phyloP scores from a whole-genome alignment of 2,329 filamentous ascomycete species.

The Ophiostoma tasmaniense region DNA sequence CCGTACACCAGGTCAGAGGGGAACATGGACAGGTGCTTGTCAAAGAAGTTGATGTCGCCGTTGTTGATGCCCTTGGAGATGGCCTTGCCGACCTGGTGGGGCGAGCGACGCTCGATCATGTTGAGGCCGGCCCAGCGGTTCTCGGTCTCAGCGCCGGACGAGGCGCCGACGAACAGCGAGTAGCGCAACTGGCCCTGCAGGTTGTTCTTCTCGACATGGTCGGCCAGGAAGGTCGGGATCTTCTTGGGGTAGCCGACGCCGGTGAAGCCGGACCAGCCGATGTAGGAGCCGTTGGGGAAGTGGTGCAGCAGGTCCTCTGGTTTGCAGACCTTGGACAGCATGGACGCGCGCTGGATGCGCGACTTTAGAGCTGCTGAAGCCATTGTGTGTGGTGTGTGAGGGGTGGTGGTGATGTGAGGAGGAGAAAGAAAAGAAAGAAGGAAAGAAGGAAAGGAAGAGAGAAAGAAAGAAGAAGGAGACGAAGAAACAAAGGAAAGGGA shows the following conservation, averaged over 20 bases:
- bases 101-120: conserved; percentile 80
- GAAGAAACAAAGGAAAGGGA: background rate
- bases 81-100: conserved; percentile 84
- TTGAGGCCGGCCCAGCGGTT: conserved; percentile 82
- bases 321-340: conserved; percentile 70
- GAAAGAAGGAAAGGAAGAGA: background rate
- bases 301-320: conserved; percentile 71
- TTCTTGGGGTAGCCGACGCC: conserved; percentile 86
- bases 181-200: conserved; percentile 80
- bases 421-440: background rate
- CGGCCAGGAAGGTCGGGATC: conserved; percentile 73
- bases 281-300: conserved; percentile 77
- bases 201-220: conserved; percentile 80
- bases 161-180: conserved; percentile 82
- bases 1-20: conserved; percentile 79
- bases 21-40: conserved; percentile 92
- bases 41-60: conserved; percentile 83
- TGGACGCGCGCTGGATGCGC: conserved; percentile 65
- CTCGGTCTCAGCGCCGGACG: conserved; percentile 80
- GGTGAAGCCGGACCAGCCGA: conserved; percentile 88
- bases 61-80: conserved; percentile 87
- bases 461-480: background rate
- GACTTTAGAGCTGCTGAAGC: conserved; percentile 68
- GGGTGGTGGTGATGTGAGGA: background rate
- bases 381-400: conserved; percentile 26